Percentiles rank a stretch among this genome's conserved stretches.
Evolutionary conservation across 2,329 filamentous ascomycete genomes (phyloP).

Genomic region (Verticillium isaacii): DNA sequence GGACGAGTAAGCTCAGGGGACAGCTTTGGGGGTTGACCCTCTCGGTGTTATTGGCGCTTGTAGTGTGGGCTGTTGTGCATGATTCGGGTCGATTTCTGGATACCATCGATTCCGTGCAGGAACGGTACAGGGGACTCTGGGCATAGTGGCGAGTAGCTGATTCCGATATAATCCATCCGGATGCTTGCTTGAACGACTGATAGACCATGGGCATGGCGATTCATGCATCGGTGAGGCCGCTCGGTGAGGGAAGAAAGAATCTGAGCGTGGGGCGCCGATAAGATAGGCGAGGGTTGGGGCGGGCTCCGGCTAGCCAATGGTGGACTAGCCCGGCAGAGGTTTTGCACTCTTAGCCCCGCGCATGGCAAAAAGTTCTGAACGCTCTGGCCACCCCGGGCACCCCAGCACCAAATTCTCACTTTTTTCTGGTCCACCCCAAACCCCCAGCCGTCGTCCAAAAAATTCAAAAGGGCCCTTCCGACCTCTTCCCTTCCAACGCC

Average conservation of each 20-base stretch:
- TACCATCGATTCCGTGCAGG: background rate
- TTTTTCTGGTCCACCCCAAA: constrained; percentile 12
- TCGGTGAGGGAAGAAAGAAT: background rate
- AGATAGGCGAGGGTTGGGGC: background rate
- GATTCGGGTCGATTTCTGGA: background rate
- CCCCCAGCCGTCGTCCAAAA: constrained; percentile 6
- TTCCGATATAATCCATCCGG: too few species aligned
- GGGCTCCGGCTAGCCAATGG: background rate
- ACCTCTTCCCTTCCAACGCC: constrained; percentile 8
- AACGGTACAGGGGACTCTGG: background rate
- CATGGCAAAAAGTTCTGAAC: constrained; percentile 10
- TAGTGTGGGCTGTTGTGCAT: background rate
- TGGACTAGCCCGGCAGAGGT: background rate
- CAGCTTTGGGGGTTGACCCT: background rate
- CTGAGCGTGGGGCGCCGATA: background rate
- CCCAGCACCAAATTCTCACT: constrained; percentile 10
- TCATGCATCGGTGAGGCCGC: background rate
- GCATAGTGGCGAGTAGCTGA: too few species aligned
- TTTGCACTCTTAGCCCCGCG: background rate
- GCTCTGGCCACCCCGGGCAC: background rate
- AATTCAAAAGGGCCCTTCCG: constrained; percentile 6
- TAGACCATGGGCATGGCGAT: background rate
- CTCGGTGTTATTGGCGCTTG: background rate
- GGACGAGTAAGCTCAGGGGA: background rate
- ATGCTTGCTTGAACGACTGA: too few species aligned